phyloP scores from a whole-genome alignment of 2,329 filamentous ascomycete genomes.

The Diaporthe sp. region DNA sequence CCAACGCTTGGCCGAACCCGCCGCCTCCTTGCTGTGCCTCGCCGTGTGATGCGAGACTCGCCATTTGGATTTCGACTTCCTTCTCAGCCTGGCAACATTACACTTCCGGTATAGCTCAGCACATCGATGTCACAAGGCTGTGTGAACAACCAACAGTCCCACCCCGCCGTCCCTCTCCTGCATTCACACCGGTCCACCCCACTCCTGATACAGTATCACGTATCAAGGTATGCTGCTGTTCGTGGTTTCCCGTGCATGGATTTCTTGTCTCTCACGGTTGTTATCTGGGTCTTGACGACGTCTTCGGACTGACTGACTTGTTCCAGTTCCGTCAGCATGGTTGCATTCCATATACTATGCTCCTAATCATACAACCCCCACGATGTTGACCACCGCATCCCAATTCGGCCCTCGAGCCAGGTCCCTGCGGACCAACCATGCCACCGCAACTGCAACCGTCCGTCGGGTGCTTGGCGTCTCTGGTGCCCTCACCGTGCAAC shows the following conservation, averaged over 20 bases:
- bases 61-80: background rate
- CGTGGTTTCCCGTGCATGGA: background rate
- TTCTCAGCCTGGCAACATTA: background rate
- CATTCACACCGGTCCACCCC: background rate
- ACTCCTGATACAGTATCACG: background rate
- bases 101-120: background rate
- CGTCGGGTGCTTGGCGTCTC: conserved; percentile 35
- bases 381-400: conserved; percentile 48
- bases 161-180: background rate
- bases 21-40: background rate
- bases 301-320: background rate
- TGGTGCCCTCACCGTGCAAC: conserved; percentile 38
- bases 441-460: conserved; percentile 30
- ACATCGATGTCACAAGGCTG: background rate
- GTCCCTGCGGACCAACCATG: conserved; percentile 37
- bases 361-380: conserved; percentile 30
- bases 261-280: background rate
- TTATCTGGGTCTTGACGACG: background rate
- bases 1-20: background rate
- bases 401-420: conserved; percentile 43
- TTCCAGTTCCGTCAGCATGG: background rate
- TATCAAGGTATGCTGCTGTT: background rate
- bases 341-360: conserved; percentile 16
- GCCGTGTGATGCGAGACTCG: background rate
- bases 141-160: background rate